These are phyloP conservation scores for Erythrophleum fordii DNA, from an alignment of 306 rosid species.

Conservation along the genomic window DNA sequence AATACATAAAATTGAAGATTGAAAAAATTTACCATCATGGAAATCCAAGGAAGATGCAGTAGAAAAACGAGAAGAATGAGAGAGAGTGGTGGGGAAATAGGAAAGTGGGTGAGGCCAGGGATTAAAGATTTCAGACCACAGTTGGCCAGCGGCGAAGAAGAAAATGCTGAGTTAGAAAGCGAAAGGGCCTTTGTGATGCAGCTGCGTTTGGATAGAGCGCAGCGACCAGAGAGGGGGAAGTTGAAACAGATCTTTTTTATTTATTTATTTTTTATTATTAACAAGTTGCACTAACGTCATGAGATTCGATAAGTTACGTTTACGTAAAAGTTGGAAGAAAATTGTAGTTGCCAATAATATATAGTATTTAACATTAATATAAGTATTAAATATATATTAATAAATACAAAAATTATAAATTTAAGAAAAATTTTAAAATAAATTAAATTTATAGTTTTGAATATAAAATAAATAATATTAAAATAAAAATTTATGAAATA, in stretches of 20 bases:
- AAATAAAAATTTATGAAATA: no score
- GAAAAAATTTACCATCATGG: neutral
- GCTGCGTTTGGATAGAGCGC: neutral
- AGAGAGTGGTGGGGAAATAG: neutral
- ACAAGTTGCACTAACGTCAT: neutral
- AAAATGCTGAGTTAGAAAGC: neutral
- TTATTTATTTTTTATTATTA: neutral
- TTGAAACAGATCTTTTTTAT: neutral
- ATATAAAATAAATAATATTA: no score
- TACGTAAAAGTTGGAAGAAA: no score
- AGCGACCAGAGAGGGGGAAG: neutral
- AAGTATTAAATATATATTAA: no score
- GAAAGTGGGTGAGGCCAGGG: neutral
- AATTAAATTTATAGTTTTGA: no score
- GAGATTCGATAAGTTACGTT: no score
- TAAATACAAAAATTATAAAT: no score
- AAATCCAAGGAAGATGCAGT: neutral
- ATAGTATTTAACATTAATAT: no score
- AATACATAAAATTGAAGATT: neutral
- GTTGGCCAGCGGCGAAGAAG: constrained; percentile 10
- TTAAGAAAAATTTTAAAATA: no score
- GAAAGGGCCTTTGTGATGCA: neutral
- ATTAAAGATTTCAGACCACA: neutral
- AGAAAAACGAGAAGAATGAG: neutral
- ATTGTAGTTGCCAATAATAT: no score